phyloP scores from a whole-genome alignment of 169 alveolate species.

The Cryptosporidium sp. region DNA sequence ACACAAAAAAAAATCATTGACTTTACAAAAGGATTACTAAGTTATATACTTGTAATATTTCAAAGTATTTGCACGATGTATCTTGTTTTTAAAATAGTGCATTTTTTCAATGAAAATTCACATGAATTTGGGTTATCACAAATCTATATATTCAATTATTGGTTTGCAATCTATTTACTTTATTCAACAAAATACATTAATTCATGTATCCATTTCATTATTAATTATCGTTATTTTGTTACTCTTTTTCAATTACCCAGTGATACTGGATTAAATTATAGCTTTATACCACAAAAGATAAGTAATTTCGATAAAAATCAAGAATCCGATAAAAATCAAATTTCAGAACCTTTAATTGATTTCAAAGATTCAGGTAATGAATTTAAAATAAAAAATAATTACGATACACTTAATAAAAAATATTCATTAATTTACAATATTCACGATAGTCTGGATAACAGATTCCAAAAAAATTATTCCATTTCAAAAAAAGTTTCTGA shows the following conservation, averaged over 20 bases:
- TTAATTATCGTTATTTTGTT: neutral
- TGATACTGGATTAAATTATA: neutral
- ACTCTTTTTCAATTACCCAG: neutral
- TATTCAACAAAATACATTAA: neutral
- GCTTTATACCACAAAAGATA: neutral
- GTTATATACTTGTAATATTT: neutral
- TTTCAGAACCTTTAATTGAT: neutral
- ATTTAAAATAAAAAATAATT: neutral
- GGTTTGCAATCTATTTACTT: neutral
- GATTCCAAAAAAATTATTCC: neutral
- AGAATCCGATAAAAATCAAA: neutral
- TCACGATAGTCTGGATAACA: neutral
- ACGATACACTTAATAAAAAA: neutral
- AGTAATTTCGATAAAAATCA: neutral
- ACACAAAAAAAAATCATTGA: neutral
- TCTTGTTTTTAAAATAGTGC: neutral
- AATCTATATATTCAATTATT: neutral
- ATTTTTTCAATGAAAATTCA: neutral
- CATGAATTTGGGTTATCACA: neutral
- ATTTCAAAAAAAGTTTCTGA: neutral
- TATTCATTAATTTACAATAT: neutral
- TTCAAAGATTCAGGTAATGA: neutral
- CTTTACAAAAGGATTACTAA: neutral
- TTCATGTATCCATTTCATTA: neutral
- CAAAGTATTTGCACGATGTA: neutral